These are phyloP conservation scores for Leccinum fuscescens DNA, from an alignment of 1,284 basidiomycete species.

Conservation along the genomic window DNA sequence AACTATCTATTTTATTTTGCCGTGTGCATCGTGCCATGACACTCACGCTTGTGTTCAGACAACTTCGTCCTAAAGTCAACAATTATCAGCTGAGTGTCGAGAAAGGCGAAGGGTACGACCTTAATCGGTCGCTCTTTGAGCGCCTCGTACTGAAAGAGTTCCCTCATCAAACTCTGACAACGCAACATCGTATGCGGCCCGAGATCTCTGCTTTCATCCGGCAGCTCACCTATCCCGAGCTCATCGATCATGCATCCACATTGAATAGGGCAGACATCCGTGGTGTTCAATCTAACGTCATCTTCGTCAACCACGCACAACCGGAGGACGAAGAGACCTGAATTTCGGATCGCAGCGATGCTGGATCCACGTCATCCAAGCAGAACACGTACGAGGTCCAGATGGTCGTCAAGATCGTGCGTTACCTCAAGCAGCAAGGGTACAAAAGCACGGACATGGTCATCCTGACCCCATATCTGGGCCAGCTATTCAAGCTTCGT, in stretches of 20 bases:
- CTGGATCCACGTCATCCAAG: slow-evolving; percentile 52
- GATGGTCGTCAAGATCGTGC: slow-evolving; percentile 64
- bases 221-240: slow-evolving; percentile 60
- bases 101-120: slow-evolving; percentile 61
- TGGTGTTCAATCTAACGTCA: slow-evolving; percentile 54
- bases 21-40: background rate
- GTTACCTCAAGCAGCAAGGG: slow-evolving; percentile 65
- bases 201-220: slow-evolving; percentile 63
- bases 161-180: slow-evolving; percentile 53
- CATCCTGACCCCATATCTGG: slow-evolving; percentile 64
- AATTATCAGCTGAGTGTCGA: slow-evolving; percentile 60
- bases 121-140: slow-evolving; percentile 66
- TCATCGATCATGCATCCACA: slow-evolving; percentile 52
- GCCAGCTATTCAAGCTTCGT: slow-evolving; percentile 55
- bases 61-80: slow-evolving; percentile 68
- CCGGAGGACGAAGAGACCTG: slow-evolving; percentile 49
- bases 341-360: slow-evolving; percentile 45
- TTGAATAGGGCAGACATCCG: slow-evolving; percentile 46
- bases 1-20: slow-evolving; percentile 44
- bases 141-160: slow-evolving; percentile 60
- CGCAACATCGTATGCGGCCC: slow-evolving; percentile 69
- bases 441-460: slow-evolving; percentile 59
- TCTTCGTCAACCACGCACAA: slow-evolving; percentile 58
- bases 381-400: slow-evolving; percentile 55
- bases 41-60: slow-evolving; percentile 39